These are phyloP conservation scores for Pseudomicrostroma phylloplanum DNA, from an alignment of 1,284 basidiomycete species.

Conservation along the genomic window DNA sequence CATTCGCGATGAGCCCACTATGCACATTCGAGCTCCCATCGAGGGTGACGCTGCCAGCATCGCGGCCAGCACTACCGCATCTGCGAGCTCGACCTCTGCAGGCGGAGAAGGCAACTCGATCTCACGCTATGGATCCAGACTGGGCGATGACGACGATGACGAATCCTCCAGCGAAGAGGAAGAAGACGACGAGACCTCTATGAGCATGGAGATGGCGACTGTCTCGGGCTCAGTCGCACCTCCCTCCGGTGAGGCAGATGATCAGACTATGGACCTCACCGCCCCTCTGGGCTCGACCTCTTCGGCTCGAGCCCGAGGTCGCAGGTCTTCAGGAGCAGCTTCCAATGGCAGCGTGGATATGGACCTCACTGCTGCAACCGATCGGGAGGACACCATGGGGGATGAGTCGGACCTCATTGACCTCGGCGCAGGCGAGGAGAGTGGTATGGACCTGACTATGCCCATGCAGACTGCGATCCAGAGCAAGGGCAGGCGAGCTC, in stretches of 20 bases:
- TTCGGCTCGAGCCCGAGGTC: not conserved
- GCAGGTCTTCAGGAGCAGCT: slow-evolving; percentile 7
- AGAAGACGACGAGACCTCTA: slow-evolving; percentile 10
- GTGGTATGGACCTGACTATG: slow-evolving; percentile 11
- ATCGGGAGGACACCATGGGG: slow-evolving; percentile 12
- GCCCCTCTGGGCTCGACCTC: not conserved
- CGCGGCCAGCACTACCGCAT: slow-evolving; percentile 8
- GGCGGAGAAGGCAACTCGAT: not conserved
- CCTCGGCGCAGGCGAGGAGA: slow-evolving; percentile 6
- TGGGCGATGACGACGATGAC: slow-evolving; percentile 14
- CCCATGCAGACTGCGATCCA: slow-evolving; percentile 14
- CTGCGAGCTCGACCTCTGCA: slow-evolving; percentile 2
- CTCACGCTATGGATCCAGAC: slow-evolving; percentile 7
- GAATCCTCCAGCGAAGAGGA: not conserved
- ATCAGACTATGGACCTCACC: not conserved
- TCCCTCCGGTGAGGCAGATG: not conserved
- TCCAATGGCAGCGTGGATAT: slow-evolving; percentile 11
- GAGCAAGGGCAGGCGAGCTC: slow-evolving; percentile 21
- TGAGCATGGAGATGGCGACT: slow-evolving; percentile 1
- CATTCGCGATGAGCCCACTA: slow-evolving; percentile 30
- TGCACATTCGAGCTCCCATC: slow-evolving; percentile 21
- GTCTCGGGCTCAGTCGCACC: not conserved
- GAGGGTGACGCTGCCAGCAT: slow-evolving; percentile 5
- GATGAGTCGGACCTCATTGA: not conserved
- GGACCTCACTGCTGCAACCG: slow-evolving; percentile 9